Percentiles rank a stretch among this genome's conserved stretches.
Conservation (phyloP, 768 basidiomycete genomes). For the Mycena leptocephala region DNA sequence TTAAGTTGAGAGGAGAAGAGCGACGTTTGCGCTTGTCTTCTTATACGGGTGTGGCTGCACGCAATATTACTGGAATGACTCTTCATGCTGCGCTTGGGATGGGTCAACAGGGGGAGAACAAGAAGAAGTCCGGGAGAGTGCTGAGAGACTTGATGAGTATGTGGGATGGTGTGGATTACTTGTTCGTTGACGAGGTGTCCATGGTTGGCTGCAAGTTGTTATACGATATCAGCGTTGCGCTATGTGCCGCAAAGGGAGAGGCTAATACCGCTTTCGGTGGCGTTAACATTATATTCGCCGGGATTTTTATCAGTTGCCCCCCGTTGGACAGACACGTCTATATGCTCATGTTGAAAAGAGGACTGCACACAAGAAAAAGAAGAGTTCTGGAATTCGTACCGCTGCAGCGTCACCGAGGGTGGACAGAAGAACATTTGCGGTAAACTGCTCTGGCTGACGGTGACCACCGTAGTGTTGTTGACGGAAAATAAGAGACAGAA, state of each 20-base stretch:
- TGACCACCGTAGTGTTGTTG: conserved; percentile 30
- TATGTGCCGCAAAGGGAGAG: conserved; percentile 53
- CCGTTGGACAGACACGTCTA: conserved; percentile 44
- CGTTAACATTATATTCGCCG: conserved; percentile 58
- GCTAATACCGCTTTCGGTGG: conserved; percentile 50
- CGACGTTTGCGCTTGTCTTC: conserved; percentile 48
- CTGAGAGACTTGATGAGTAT: conserved; percentile 38
- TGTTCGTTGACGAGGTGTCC: conserved; percentile 59
- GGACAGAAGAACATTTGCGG: conserved; percentile 13
- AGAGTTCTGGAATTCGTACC: not conserved
- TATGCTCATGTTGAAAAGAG: not conserved
- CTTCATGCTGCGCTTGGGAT: conserved; percentile 52
- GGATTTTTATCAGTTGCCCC: conserved; percentile 62
- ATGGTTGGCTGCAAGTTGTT: conserved; percentile 55
- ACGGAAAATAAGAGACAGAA: conserved; percentile 5
- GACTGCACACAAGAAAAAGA: not conserved
- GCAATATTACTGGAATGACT: conserved; percentile 58
- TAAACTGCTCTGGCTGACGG: conserved; percentile 28
- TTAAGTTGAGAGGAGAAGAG: conserved; percentile 25
- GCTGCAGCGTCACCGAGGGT: not conserved
- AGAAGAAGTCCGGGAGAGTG: not conserved
- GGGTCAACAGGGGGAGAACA: not conserved
- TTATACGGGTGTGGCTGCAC: too few species aligned
- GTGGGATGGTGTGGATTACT: conserved; percentile 58
- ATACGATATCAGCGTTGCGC: too few species aligned